Evolutionary conservation across 2,329 filamentous ascomycete genomes (phyloP), one percentile per base, ranked within the genome.

Genomic region (Drechslerella coelobrocha): DNA sequence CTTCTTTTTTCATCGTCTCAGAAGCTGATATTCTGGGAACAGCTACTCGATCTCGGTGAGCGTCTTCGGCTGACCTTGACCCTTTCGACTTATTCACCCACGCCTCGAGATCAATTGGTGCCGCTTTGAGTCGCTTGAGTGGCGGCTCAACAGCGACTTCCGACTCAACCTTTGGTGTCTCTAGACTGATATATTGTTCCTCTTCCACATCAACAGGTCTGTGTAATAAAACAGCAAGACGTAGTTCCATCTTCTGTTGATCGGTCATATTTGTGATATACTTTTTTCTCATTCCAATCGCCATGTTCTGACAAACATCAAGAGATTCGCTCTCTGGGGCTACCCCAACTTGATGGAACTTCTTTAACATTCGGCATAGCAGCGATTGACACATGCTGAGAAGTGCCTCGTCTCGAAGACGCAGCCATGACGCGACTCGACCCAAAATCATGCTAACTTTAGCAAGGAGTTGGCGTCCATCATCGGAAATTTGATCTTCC

Each of bases 391-490:
- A 88, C 39, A 91, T 91, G 68, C 85, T 87, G 34, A 94, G 88
- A 6, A 99, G 84, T 79, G 92, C 97, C 61, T 87, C 84, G 78
- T 99, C 94, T 73, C 93, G 89, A 2, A 99, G 83, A 63, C 94
- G 87, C 60, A 99, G 84, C 91, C 96, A 69, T 23, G 65, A 69
- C 23, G 65, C 65, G 12, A 69, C 45, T 56, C 81, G 81, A 72
- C 83, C 83, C 7, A 75, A 68, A 75, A 76, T 56, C 77, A 79
- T 79, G 82, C 80, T 26, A 77, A 77, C 62, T 74, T 76, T 27
- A 73, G 74, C n/a, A 72, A 68, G 50, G 73, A 61, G 75, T 83
- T 79, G 29, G 80, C 78, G 69, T 79, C 73, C 69, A 75, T 53
- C 72, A 68, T 52, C 54, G 73, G 52, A 61, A 76, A 72, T 48